Conservation (phyloP, 495 filamentous ascomycete genomes). For the Hypoxylon crocopeplum region DNA sequence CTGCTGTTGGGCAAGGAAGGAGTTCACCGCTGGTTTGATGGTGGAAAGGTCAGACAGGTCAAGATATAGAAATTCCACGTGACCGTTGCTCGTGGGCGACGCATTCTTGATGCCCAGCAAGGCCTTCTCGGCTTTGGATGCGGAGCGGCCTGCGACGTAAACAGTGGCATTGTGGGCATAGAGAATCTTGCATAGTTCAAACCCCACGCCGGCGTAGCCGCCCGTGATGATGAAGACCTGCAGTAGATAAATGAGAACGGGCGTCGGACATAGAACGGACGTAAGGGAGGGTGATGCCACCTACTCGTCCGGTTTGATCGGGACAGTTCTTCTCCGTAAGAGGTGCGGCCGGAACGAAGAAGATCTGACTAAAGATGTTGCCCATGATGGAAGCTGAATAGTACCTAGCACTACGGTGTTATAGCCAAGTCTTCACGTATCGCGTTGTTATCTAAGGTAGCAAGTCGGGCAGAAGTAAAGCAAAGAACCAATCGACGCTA, state of each 20-base stretch:
- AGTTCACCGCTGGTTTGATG: slow-evolving; percentile 54
- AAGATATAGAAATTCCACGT: slow-evolving; percentile 52
- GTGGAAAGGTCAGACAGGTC: slow-evolving; percentile 57
- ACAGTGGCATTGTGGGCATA: slow-evolving; percentile 53
- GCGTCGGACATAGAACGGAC: not conserved
- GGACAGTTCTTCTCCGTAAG: slow-evolving; percentile 31
- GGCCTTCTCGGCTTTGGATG: slow-evolving; percentile 21
- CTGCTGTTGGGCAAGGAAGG: slow-evolving; percentile 30
- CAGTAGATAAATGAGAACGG: not conserved
- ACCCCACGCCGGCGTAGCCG: slow-evolving; percentile 51
- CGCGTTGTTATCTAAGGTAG: too few species aligned
- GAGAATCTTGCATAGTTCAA: slow-evolving; percentile 51
- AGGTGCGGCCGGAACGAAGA: slow-evolving; percentile 15
- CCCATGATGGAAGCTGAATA: too few species aligned
- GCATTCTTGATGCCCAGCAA: slow-evolving; percentile 13
- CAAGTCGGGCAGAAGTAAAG: too few species aligned
- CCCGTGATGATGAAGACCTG: slow-evolving; percentile 56
- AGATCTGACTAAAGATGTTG: slow-evolving; percentile 17
- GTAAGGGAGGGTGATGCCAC: not conserved
- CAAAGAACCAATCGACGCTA: too few species aligned
- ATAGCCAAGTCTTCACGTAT: too few species aligned
- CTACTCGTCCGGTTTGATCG: slow-evolving; percentile 24
- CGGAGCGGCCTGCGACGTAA: slow-evolving; percentile 56
- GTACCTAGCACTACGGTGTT: too few species aligned
- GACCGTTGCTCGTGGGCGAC: slow-evolving; percentile 35